Percentiles rank a stretch among this genome's conserved stretches.
phyloP scores from a whole-genome alignment of 768 basidiomycete species.

The Lactarius pseudohatsudake region DNA sequence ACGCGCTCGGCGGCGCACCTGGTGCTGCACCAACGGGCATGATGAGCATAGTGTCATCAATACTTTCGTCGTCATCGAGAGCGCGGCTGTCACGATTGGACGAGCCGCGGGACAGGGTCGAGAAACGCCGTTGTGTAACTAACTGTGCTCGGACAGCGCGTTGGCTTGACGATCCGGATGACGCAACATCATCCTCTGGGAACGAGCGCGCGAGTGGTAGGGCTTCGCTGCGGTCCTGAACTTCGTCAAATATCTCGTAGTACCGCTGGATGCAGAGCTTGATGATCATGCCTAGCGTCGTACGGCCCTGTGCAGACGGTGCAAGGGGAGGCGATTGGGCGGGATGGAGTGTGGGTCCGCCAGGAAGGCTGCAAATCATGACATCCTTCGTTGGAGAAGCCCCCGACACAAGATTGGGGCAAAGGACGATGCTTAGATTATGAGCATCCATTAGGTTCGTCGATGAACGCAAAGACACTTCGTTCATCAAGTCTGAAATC shows the following conservation, averaged over 20 bases:
- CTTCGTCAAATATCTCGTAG: slow-evolving; percentile 84
- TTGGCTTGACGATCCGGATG: slow-evolving; percentile 20
- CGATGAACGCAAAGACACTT: slow-evolving; percentile 66
- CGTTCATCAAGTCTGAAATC: slow-evolving; percentile 68
- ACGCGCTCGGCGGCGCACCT: slow-evolving; percentile 41
- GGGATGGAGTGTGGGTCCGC: slow-evolving; percentile 43
- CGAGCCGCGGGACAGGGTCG: slow-evolving; percentile 23
- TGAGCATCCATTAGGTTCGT: slow-evolving; percentile 80
- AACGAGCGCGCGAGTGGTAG: slow-evolving; percentile 34
- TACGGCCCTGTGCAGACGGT: slow-evolving; percentile 45
- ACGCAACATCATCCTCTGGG: slow-evolving; percentile 12
- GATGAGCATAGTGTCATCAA: slow-evolving; percentile 73
- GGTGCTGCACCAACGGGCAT: slow-evolving; percentile 60
- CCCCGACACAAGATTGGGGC: slow-evolving; percentile 76
- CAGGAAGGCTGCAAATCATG: slow-evolving; percentile 65
- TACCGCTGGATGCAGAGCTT: slow-evolving; percentile 80
- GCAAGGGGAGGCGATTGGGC: slow-evolving; percentile 31
- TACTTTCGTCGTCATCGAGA: slow-evolving; percentile 65
- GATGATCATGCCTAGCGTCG: slow-evolving; percentile 69
- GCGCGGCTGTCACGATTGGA: slow-evolving; percentile 35
- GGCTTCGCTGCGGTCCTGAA: slow-evolving; percentile 69
- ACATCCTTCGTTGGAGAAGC: slow-evolving; percentile 69
- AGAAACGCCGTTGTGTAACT: slow-evolving; percentile 23
- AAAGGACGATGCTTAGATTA: slow-evolving; percentile 77
- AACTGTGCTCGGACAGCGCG: slow-evolving; percentile 16